Conservation (phyloP, 306 rosid species). For the Inga leiocalycina region DNA sequence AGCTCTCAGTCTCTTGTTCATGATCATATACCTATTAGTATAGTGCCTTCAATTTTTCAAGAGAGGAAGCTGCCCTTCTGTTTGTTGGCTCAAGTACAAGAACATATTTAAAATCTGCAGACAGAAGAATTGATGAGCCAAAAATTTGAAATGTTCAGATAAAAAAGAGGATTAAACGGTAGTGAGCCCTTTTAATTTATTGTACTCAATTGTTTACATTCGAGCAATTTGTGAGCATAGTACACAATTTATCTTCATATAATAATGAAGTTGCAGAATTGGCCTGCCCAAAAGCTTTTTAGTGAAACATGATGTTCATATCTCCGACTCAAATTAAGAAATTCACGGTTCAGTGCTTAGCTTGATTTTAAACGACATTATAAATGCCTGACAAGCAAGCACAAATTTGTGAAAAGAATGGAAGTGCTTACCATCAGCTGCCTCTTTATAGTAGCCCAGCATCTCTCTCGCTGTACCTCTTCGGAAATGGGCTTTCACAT, state of each 20-base stretch:
- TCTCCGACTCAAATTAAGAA: constrained; percentile 12
- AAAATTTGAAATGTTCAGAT: neutral
- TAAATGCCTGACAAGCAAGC: neutral
- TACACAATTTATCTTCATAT: constrained; percentile 17
- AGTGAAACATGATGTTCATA: constrained; percentile 1
- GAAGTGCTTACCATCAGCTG: constrained; percentile 73
- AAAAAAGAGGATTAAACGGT: constrained; percentile 1
- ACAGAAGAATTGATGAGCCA: constrained; percentile 28
- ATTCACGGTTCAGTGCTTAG: neutral
- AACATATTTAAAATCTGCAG: constrained; percentile 80
- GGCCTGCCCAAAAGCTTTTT: constrained; percentile 1
- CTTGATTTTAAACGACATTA: constrained; percentile 11
- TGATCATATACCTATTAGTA: constrained; percentile 52
- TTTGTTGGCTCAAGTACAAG: constrained; percentile 98
- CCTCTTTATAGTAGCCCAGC: constrained; percentile 91
- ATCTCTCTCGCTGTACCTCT: constrained; percentile 95
- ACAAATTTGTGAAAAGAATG: constrained; percentile 21
- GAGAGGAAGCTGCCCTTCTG: constrained; percentile 82
- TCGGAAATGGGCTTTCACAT: constrained; percentile 88
- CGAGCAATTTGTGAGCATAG: neutral
- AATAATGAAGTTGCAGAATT: neutral
- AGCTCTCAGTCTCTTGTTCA: constrained; percentile 18
- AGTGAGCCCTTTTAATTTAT: neutral
- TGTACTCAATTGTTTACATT: neutral
- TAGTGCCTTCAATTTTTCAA: constrained; percentile 76